phyloP scores from a whole-genome alignment of 2,329 filamentous ascomycete genomes.

The Zasmidium cellare region DNA sequence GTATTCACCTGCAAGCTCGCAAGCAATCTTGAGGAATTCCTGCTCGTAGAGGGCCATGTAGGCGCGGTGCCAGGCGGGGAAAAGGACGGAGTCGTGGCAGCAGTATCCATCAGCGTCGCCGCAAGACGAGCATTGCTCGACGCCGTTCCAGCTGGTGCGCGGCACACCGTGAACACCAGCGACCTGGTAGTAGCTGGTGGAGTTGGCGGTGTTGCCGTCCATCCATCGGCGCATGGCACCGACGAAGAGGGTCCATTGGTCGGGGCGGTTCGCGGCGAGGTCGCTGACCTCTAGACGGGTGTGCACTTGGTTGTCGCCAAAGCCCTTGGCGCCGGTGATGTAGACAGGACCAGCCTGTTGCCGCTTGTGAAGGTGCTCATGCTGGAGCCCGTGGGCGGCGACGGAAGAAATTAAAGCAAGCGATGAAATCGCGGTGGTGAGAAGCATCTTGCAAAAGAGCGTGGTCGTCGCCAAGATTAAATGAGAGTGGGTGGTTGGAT shows the following conservation, averaged over 20 bases:
- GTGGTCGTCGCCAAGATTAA: not conserved
- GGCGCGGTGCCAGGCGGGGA: constrained; percentile 36
- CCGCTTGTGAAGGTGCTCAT: constrained; percentile 1
- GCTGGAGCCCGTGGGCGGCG: constrained; percentile 5
- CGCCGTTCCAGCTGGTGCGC: constrained; percentile 31
- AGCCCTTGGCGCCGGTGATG: constrained; percentile 21
- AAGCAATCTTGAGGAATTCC: constrained; percentile 30
- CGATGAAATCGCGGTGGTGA: constrained; percentile 7
- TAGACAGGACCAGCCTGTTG: constrained; percentile 6
- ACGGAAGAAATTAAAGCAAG: constrained; percentile 2
- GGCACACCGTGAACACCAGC: constrained; percentile 32
- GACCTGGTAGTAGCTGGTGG: constrained; percentile 18
- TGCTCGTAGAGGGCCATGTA: constrained; percentile 38
- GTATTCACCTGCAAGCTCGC: constrained; percentile 29
- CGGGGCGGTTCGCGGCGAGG: constrained; percentile 14
- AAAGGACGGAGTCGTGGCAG: constrained; percentile 36
- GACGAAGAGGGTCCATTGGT: constrained; percentile 23
- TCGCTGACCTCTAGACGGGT: constrained; percentile 22
- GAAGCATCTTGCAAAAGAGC: constrained; percentile 3
- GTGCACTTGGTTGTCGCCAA: constrained; percentile 18
- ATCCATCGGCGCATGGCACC: constrained; percentile 19
- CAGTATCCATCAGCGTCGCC: constrained; percentile 35
- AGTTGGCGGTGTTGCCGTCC: constrained; percentile 8
- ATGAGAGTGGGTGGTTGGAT: no score
- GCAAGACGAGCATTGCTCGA: constrained; percentile 28